A percentile compares a stretch with the other conserved stretches of the same genome.
These are phyloP conservation scores for Ceratocystis lukuohia DNA, from an alignment of 2,329 filamentous ascomycete genomes.

Conservation along the genomic window DNA sequence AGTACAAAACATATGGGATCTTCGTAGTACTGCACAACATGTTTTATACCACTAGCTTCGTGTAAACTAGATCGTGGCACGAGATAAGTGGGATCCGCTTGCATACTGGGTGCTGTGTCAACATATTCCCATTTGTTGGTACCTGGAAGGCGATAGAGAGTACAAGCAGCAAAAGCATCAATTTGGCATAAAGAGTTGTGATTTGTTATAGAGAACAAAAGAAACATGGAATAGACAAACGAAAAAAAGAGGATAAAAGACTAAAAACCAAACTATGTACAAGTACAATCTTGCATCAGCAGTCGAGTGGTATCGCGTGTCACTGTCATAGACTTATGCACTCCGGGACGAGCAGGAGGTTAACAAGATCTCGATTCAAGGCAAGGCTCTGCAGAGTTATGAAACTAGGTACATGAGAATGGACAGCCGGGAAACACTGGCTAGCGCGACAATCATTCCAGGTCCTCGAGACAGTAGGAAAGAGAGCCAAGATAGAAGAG, in stretches of 20 bases:
- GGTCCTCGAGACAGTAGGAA: not conserved
- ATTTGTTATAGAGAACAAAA: not conserved
- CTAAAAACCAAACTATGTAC: conserved; percentile 5
- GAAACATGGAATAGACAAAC: conserved; percentile 5
- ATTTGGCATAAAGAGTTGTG: not conserved
- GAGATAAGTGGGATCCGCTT: not conserved
- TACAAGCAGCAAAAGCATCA: not conserved
- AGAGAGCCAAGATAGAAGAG: conserved; percentile 2
- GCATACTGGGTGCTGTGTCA: not conserved
- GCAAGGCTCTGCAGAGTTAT: not conserved
- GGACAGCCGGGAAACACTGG: not conserved
- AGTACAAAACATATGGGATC: no score
- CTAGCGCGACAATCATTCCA: not conserved
- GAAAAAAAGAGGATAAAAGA: not conserved
- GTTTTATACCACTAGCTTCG: no score
- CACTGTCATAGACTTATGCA: not conserved
- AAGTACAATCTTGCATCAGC: not conserved
- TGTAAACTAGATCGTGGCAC: not conserved
- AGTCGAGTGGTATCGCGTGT: not conserved
- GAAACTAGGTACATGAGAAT: not conserved
- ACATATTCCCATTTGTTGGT: no score
- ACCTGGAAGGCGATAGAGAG: not conserved
- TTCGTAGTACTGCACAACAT: no score
- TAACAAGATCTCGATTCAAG: conserved; percentile 5
- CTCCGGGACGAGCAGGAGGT: not conserved